A percentile compares a stretch with the other conserved stretches of the same genome.
Evolutionary conservation across 345 rosid species (phyloP).

Genomic region (Dimocarpus longan): DNA sequence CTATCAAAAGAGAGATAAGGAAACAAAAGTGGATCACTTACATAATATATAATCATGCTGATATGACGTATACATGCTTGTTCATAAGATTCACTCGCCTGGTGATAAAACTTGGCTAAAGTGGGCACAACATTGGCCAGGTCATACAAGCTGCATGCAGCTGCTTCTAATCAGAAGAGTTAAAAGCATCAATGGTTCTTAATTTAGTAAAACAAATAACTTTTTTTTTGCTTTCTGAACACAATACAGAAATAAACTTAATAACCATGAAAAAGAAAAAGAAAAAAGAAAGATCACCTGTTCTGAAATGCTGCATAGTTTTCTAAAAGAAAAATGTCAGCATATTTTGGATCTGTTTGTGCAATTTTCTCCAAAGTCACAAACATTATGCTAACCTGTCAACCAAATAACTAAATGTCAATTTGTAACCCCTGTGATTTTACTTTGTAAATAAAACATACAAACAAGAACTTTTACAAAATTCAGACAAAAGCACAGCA

Average conservation of each 20-base stretch:
- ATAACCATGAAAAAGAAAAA: neutral
- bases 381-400: constrained; percentile 94
- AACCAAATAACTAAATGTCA: constrained; percentile 33
- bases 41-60: constrained; percentile 91
- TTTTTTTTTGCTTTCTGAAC: neutral
- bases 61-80: constrained; percentile 97
- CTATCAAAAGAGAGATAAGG: neutral
- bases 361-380: constrained; percentile 93
- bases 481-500: neutral
- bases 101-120: constrained; percentile 98
- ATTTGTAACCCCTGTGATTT: neutral
- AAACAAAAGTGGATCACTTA: constrained; percentile 42
- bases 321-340: constrained; percentile 90
- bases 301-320: constrained; percentile 99
- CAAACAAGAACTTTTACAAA: neutral
- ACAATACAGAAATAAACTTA: constrained; percentile 9
- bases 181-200: neutral
- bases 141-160: constrained; percentile 82
- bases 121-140: constrained; percentile 96
- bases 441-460: neutral
- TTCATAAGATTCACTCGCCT: constrained; percentile 98
- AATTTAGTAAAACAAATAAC: neutral
- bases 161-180: constrained; percentile 32
- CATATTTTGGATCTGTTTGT: constrained; percentile 89
- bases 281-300: constrained; percentile 47